Evolutionary conservation across 495 filamentous ascomycete genomes (phyloP).

Genomic region (Penicillium arizonense): DNA sequence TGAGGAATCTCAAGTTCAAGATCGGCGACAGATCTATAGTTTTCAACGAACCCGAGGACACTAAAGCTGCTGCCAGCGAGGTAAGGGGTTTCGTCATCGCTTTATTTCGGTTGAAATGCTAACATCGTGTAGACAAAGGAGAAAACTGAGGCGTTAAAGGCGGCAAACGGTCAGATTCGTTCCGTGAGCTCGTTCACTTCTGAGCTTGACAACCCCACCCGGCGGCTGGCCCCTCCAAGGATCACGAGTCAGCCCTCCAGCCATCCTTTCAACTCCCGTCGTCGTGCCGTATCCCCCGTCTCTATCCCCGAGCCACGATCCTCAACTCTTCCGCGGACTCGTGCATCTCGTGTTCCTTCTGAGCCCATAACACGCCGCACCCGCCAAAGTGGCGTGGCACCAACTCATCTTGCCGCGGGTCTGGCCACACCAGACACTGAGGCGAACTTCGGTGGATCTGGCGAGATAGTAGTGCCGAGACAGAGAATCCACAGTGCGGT

Average conservation of each 20-base stretch:
- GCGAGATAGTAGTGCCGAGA: constrained; percentile 26
- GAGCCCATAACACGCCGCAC: constrained; percentile 35
- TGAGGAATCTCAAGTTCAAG: constrained; percentile 73
- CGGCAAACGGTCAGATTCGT: constrained; percentile 56
- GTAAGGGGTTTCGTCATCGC: constrained; percentile 44
- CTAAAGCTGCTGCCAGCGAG: constrained; percentile 51
- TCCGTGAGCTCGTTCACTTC: constrained; percentile 43
- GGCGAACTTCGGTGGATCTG: constrained; percentile 25
- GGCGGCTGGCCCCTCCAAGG: constrained; percentile 25
- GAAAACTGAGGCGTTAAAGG: constrained; percentile 46
- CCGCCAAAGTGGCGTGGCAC: constrained; percentile 28
- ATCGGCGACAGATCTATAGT: constrained; percentile 62
- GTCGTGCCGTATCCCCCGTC: constrained; percentile 56
- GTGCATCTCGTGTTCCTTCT: constrained; percentile 31
- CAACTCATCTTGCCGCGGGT: constrained; percentile 33
- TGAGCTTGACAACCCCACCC: constrained; percentile 26
- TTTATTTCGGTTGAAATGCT: constrained; percentile 5
- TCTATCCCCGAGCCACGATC: constrained; percentile 60
- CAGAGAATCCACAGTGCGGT: constrained; percentile 37
- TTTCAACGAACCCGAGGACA: constrained; percentile 67
- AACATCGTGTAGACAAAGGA: constrained; percentile 44
- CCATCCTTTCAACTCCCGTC: constrained; percentile 29
- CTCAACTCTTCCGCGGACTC: constrained; percentile 24
- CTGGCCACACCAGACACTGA: constrained; percentile 48
- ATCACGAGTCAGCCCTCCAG: constrained; percentile 26